These are phyloP conservation scores for Eimeria tenella DNA, from an alignment of 169 alveolate species.

Conservation along the genomic window DNA sequence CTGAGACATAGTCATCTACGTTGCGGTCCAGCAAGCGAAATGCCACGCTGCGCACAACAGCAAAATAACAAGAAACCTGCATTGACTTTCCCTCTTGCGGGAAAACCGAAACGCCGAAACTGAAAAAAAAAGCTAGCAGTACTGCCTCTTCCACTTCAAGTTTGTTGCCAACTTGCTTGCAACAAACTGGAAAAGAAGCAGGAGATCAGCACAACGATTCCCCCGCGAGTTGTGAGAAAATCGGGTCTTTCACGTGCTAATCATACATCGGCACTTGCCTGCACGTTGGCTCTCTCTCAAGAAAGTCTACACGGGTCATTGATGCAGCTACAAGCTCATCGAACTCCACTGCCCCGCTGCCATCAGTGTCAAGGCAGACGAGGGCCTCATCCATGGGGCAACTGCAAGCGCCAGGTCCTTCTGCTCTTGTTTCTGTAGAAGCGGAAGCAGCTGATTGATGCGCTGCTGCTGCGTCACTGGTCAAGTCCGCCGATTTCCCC, in stretches of 20 bases:
- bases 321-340: constrained; percentile 77
- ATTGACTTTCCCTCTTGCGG: too few species aligned
- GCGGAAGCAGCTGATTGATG: background rate
- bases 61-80: background rate
- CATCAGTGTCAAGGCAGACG: constrained; percentile 77
- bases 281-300: constrained; percentile 49
- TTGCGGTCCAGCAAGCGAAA: constrained; percentile 72
- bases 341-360: constrained; percentile 76
- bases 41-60: constrained; percentile 45
- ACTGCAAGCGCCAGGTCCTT: background rate
- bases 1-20: constrained; percentile 70
- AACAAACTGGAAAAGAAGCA: too few species aligned
- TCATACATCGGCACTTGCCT: background rate
- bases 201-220: too few species aligned
- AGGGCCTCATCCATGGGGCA: constrained; percentile 71
- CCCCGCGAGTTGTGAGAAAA: background rate
- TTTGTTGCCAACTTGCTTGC: too few species aligned
- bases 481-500: background rate
- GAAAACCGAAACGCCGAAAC: too few species aligned
- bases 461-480: background rate
- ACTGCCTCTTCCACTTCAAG: too few species aligned
- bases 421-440: background rate
- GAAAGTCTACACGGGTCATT: constrained; percentile 40
- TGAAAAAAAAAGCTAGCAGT: too few species aligned
- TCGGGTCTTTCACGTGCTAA: too few species aligned